These are phyloP conservation scores for Aspergillus niger DNA, from an alignment of 2,329 filamentous ascomycete genomes.

Conservation along the genomic window DNA sequence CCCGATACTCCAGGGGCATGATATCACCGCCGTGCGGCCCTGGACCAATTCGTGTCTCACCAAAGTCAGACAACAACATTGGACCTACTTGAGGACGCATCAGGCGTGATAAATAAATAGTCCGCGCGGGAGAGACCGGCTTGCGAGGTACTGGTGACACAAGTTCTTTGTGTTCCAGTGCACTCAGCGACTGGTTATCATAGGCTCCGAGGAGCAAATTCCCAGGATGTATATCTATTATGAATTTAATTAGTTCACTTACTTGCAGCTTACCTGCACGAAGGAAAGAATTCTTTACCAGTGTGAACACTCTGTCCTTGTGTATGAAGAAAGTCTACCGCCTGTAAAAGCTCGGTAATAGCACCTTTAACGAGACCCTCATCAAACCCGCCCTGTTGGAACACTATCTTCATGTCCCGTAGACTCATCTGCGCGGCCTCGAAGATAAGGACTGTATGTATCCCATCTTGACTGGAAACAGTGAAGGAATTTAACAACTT, in stretches of 20 bases:
- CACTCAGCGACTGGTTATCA: conserved; percentile 30
- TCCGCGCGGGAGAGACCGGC: conserved; percentile 32
- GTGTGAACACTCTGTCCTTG: conserved; percentile 33
- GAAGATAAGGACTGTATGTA: conserved; percentile 33
- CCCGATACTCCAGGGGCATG: conserved; percentile 33
- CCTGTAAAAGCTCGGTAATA: conserved; percentile 28
- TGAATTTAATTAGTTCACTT: neutral
- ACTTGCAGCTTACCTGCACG: neutral
- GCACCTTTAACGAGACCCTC: conserved; percentile 24
- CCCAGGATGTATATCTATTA: conserved; percentile 34
- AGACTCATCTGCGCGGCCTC: conserved; percentile 32
- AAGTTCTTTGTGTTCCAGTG: conserved; percentile 33
- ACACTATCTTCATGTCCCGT: conserved; percentile 23
- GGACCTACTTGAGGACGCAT: conserved; percentile 31
- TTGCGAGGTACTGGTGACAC: conserved; percentile 41
- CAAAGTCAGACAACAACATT: conserved; percentile 35
- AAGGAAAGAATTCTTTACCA: conserved; percentile 19
- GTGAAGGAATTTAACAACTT: conserved; percentile 35
- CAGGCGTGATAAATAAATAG: conserved; percentile 32
- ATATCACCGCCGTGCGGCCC: conserved; percentile 28
- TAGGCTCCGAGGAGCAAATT: conserved; percentile 36
- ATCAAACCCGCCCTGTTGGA: conserved; percentile 24
- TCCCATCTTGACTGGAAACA: conserved; percentile 28
- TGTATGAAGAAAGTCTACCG: conserved; percentile 36
- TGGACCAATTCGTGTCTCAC: conserved; percentile 32